Evolutionary conservation across 2,329 filamentous ascomycete genomes (phyloP).

Genomic region (Sclerotinia spermophila): DNA sequence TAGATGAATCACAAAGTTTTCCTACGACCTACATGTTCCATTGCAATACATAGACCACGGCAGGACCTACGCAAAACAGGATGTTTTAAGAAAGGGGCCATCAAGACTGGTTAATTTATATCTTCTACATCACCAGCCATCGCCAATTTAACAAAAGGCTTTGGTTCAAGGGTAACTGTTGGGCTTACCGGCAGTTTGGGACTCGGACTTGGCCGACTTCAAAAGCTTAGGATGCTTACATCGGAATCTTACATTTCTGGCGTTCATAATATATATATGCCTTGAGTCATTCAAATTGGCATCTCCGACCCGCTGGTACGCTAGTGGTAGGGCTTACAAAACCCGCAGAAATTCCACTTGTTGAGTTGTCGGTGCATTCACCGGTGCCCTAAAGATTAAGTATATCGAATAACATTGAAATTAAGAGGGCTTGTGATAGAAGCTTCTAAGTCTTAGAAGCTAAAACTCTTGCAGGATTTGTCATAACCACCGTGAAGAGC

Average conservation of each 20-base stretch:
- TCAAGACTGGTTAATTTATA: too few relatives aligned
- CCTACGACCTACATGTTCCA: neutral
- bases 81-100: neutral
- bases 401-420: neutral
- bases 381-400: neutral
- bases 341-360: neutral
- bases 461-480: neutral
- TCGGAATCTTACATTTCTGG: neutral
- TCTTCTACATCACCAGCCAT: neutral
- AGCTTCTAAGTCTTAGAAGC: neutral
- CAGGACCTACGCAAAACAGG: neutral
- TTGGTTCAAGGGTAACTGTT: too few relatives aligned
- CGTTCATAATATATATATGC: too few relatives aligned
- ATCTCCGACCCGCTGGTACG: neutral
- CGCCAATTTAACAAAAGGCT: too few relatives aligned
- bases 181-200: neutral
- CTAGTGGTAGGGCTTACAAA: neutral
- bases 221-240: neutral
- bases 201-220: neutral
- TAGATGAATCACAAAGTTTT: neutral
- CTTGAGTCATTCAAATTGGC: neutral
- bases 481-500: neutral
- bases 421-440: neutral
- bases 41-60: neutral
- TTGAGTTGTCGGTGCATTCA: slow-evolving; percentile 4